Conservation (phyloP, 1,139 yeast species). For the Blastobotrys arbuscula region DNA sequence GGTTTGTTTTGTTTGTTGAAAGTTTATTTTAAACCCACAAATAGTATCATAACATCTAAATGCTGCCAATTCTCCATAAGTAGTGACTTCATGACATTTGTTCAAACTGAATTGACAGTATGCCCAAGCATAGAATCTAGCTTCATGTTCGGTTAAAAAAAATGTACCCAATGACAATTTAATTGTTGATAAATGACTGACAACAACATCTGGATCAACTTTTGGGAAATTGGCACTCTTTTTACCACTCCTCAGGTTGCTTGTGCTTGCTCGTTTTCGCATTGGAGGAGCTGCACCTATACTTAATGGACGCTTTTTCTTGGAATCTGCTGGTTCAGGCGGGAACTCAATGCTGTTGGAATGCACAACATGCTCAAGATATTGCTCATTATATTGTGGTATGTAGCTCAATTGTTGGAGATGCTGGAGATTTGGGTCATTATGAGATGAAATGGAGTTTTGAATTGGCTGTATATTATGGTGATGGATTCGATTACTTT, state of each 20-base stretch:
- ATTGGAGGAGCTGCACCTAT: neutral
- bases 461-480: neutral
- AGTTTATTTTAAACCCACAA: constrained; percentile 7
- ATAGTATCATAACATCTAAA: constrained; percentile 4
- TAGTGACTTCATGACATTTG: constrained; percentile 10
- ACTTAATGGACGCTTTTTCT: neutral
- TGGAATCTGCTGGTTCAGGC: neutral
- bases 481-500: neutral
- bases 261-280: neutral
- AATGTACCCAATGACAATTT: neutral
- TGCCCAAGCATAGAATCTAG: constrained; percentile 9
- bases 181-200: neutral
- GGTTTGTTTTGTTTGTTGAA: neutral
- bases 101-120: constrained; percentile 6
- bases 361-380: neutral
- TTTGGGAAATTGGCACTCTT: neutral
- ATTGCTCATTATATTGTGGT: neutral
- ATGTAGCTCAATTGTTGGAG: neutral
- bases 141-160: constrained; percentile 9
- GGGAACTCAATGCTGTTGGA: neutral
- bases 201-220: neutral
- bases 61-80: constrained; percentile 8
- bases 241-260: neutral
- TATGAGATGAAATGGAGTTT: neutral
- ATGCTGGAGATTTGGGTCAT: neutral